These are phyloP conservation scores for Pyricularia sp. DNA, from an alignment of 2,329 filamentous ascomycete species.

Conservation along the genomic window DNA sequence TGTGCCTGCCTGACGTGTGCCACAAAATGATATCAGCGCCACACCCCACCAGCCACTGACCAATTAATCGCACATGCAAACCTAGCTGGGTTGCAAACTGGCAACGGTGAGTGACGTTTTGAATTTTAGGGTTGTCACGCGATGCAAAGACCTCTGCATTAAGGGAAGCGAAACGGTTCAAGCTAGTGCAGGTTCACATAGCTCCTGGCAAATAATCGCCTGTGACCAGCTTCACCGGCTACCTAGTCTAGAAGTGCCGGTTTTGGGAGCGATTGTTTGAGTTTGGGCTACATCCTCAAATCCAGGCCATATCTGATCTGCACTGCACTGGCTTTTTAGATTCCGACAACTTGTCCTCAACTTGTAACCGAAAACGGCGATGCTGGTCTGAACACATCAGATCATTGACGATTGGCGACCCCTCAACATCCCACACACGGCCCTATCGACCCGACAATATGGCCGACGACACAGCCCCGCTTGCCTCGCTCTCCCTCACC, in stretches of 20 bases:
- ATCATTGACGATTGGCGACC: background rate
- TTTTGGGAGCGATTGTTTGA: background rate
- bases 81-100: background rate
- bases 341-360: background rate
- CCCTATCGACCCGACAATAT: conserved; percentile 13
- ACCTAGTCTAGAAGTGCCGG: background rate
- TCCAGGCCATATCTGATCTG: too few species aligned
- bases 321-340: too few species aligned
- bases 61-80: background rate
- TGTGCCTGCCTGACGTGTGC: background rate
- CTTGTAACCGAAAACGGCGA: background rate
- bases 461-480: conserved; percentile 35
- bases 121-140: background rate
- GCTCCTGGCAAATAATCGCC: background rate
- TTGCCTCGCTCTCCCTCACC: conserved; percentile 85
- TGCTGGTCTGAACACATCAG: background rate
- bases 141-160: background rate
- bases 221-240: background rate
- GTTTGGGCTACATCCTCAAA: background rate
- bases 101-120: background rate
- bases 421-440: background rate
- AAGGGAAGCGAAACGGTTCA: background rate
- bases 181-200: background rate
- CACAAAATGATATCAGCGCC: background rate
- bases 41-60: background rate